Conservation (phyloP, 1,284 basidiomycete species). For the Pholiota adiposa region DNA sequence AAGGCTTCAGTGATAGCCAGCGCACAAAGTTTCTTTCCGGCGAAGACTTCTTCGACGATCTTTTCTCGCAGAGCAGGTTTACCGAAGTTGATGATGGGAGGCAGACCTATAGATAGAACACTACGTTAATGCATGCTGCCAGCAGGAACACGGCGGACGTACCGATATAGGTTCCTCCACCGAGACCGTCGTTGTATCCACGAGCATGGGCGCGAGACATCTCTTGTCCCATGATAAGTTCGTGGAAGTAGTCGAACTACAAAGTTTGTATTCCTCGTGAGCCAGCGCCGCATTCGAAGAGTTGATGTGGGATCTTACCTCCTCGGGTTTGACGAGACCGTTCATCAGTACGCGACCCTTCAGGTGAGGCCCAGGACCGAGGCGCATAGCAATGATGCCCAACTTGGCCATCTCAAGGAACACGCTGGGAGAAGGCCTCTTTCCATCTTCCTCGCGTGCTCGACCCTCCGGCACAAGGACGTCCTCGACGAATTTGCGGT, state of each 20-base stretch:
- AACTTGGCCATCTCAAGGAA: constrained; percentile 62
- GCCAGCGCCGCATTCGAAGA: neutral
- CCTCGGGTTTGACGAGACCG: constrained; percentile 81
- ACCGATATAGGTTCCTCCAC: constrained; percentile 40
- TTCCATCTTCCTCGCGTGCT: constrained; percentile 68
- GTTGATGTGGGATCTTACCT: constrained; percentile 47
- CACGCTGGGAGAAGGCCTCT: constrained; percentile 56
- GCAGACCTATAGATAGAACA: constrained; percentile 52
- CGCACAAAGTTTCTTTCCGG: constrained; percentile 66
- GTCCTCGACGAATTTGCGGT: constrained; percentile 60
- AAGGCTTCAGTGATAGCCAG: constrained; percentile 80
- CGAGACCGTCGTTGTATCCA: constrained; percentile 47
- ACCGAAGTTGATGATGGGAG: constrained; percentile 77
- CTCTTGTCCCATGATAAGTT: constrained; percentile 48
- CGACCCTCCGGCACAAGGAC: constrained; percentile 46
- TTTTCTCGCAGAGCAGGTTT: constrained; percentile 67
- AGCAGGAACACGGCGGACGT: neutral
- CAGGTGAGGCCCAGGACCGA: constrained; percentile 79
- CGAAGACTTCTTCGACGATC: constrained; percentile 75
- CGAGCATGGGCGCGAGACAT: constrained; percentile 48
- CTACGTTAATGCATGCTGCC: neutral
- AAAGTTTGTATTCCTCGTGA: neutral
- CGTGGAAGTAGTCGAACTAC: constrained; percentile 75
- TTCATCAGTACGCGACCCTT: constrained; percentile 77
- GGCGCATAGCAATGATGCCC: constrained; percentile 80